A percentile compares a stretch with the other conserved stretches of the same genome.
These are phyloP conservation scores for Vigna nakashimae DNA, from an alignment of 306 rosid genomes.

Conservation along the genomic window DNA sequence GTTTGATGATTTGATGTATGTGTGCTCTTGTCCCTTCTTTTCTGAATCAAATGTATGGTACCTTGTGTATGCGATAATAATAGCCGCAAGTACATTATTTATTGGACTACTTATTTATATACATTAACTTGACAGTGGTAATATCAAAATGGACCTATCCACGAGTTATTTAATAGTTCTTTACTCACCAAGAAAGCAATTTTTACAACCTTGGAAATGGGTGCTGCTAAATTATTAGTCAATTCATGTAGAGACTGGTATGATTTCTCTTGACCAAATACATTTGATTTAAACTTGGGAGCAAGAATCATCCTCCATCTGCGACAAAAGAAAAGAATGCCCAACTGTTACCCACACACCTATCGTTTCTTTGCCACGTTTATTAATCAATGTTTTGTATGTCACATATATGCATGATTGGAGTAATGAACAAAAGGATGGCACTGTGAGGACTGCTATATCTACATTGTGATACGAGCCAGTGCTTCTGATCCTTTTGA, in stretches of 20 bases:
- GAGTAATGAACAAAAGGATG: neutral
- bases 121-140: conserved; percentile 34
- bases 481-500: neutral
- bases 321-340: conserved; percentile 25
- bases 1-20: conserved; percentile 54
- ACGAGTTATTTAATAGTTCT: neutral
- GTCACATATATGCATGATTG: neutral
- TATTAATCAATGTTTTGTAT: neutral
- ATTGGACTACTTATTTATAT: conserved; percentile 4
- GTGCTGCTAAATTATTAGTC: conserved; percentile 23
- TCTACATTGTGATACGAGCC: neutral
- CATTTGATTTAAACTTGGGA: conserved; percentile 31
- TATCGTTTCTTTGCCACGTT: neutral
- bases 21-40: conserved; percentile 50
- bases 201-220: conserved; percentile 31
- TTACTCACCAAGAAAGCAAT: conserved; percentile 23
- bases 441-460: neutral
- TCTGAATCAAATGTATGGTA: conserved; percentile 40
- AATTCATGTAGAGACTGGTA: neutral
- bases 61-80: conserved; percentile 20
- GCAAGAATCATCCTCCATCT: conserved; percentile 30
- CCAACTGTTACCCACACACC: conserved; percentile 26
- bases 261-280: conserved; percentile 2
- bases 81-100: conserved; percentile 37
- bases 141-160: conserved; percentile 26